Evolutionary conservation across 2,329 filamentous ascomycete species (phyloP).

Genomic region (Claviceps purpurea): DNA sequence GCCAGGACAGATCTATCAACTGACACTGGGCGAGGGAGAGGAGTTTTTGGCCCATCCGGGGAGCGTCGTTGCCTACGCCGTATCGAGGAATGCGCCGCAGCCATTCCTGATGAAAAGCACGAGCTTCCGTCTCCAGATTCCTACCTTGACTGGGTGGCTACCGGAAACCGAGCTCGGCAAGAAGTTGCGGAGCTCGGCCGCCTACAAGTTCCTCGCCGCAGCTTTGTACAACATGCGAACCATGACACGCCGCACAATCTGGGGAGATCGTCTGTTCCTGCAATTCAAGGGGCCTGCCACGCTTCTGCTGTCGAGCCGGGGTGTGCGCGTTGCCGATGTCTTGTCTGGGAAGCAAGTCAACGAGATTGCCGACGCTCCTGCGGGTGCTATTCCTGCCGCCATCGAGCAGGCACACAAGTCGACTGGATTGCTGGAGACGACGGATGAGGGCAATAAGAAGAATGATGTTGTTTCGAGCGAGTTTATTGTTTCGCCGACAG

Average conservation of each 20-base stretch:
- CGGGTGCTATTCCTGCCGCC: constrained; percentile 53
- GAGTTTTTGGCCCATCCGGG: constrained; percentile 85
- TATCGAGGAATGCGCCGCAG: constrained; percentile 57
- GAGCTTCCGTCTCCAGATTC: constrained; percentile 66
- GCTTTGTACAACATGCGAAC: constrained; percentile 59
- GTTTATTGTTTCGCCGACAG: constrained; percentile 43
- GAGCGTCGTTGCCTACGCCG: constrained; percentile 81
- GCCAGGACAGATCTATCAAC: constrained; percentile 78
- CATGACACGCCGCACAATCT: constrained; percentile 67
- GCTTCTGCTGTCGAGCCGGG: constrained; percentile 79
- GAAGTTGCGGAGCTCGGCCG: constrained; percentile 54
- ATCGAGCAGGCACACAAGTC: constrained; percentile 32
- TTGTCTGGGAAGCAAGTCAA: constrained; percentile 70
- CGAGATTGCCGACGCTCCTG: constrained; percentile 73
- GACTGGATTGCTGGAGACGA: constrained; percentile 12
- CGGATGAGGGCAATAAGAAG: constrained; percentile 15
- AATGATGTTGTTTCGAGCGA: constrained; percentile 27
- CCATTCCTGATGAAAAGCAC: constrained; percentile 79
- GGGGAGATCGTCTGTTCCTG: constrained; percentile 87
- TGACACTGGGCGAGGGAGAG: constrained; percentile 69
- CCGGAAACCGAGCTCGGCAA: constrained; percentile 61
- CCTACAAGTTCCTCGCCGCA: constrained; percentile 58
- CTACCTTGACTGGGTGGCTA: constrained; percentile 50
- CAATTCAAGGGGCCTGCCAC: constrained; percentile 80
- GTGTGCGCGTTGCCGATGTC: constrained; percentile 62